Evolutionary conservation across 2,329 filamentous ascomycete genomes (phyloP).

Genomic region (Botrytis aclada): DNA sequence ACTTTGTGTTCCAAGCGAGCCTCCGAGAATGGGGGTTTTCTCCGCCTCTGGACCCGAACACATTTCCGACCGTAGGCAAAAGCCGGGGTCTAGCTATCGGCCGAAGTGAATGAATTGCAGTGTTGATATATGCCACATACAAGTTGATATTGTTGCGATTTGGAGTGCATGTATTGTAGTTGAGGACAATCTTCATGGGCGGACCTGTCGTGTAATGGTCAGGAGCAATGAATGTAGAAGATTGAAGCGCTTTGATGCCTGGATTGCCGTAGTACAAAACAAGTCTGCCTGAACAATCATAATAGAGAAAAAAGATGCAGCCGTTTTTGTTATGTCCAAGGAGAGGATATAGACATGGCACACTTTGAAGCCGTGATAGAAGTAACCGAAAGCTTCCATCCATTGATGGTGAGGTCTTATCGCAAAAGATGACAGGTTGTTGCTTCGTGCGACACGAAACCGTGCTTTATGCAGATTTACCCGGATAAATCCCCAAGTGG

Average conservation of each 20-base stretch:
- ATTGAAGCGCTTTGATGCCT: neutral
- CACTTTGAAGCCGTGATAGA: neutral
- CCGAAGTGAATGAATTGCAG: neutral
- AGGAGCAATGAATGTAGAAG: neutral
- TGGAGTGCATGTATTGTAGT: neutral
- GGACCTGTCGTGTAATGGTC: neutral
- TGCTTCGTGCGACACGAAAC: neutral
- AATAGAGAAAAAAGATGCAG: neutral
- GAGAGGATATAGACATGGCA: neutral
- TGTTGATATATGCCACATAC: neutral
- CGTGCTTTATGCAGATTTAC: neutral
- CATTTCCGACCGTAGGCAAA: neutral
- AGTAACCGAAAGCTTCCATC: neutral
- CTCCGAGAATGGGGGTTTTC: neutral
- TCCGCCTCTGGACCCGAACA: neutral
- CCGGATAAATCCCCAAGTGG: neutral
- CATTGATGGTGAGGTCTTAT: neutral
- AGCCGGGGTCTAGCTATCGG: neutral
- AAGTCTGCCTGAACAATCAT: neutral
- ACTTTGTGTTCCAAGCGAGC: neutral
- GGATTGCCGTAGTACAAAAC: neutral
- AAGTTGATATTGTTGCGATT: neutral
- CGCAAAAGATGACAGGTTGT: neutral
- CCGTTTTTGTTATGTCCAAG: neutral
- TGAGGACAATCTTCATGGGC: rapidly evolving